A percentile compares a stretch with the other conserved stretches of the same genome.
Conservation (phyloP, 768 basidiomycete genomes). For the Russula foetens region DNA sequence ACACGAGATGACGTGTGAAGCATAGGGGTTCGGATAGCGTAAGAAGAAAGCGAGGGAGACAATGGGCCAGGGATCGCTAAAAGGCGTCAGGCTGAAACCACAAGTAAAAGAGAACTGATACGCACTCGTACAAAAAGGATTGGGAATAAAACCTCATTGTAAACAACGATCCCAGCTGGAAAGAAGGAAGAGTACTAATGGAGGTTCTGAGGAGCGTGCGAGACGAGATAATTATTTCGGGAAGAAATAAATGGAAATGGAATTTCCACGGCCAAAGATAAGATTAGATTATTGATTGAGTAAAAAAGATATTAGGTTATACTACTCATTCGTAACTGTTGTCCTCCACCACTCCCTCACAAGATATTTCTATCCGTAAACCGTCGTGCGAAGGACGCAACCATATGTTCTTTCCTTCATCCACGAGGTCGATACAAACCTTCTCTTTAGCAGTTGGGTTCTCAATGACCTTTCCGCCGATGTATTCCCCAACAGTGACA, state of each 20-base stretch:
- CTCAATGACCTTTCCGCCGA: constrained; percentile 29
- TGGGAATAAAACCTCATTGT: constrained; percentile 48
- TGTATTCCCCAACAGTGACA: constrained; percentile 49
- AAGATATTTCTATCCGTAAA: constrained; percentile 43
- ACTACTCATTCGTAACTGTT: constrained; percentile 37
- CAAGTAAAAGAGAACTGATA: constrained; percentile 12
- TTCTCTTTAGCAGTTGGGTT: constrained; percentile 30
- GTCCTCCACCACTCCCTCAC: constrained; percentile 39
- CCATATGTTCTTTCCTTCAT: constrained; percentile 44
- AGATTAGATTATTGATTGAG: constrained; percentile 5
- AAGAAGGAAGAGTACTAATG: no score
- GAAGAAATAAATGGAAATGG: no score
- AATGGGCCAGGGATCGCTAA: constrained; percentile 88
- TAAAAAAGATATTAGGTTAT: background rate
- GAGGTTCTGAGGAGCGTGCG: background rate
- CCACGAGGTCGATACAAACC: constrained; percentile 39
- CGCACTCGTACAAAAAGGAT: constrained; percentile 50
- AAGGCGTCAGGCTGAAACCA: constrained; percentile 8
- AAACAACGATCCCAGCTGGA: constrained; percentile 30
- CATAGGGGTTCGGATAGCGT: constrained; percentile 93
- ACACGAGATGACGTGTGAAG: constrained; percentile 88
- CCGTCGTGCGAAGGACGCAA: constrained; percentile 73
- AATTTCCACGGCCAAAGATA: background rate
- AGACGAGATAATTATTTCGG: background rate
- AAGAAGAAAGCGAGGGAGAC: constrained; percentile 91